A percentile compares a stretch with the other conserved stretches of the same genome.
Evolutionary conservation across 176 grass and related monocot genomes (phyloP).

Genomic region (Tillandsia fasciculata): DNA sequence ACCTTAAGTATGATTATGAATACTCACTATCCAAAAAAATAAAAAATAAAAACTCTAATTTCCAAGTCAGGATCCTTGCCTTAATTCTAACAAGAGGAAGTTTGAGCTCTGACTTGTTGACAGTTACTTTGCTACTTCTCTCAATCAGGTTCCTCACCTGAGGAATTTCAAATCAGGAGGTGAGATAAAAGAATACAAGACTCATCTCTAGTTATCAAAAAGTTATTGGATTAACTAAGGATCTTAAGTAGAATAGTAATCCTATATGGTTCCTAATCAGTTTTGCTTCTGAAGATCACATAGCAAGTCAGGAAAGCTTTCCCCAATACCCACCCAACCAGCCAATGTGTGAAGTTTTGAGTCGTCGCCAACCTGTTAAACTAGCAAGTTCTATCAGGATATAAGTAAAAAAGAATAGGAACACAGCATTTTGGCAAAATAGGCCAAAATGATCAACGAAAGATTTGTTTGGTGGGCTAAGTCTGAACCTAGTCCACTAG

Average conservation of each 20-base stretch:
- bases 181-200: constrained; percentile 9
- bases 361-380: no score
- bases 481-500: no score
- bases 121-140: constrained; percentile 31
- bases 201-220: constrained; percentile 5
- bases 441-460: no score
- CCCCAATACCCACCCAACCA: no score
- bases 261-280: neutral
- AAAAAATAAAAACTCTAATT: neutral
- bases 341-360: no score
- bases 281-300: neutral
- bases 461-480: no score
- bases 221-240: neutral
- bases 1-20: neutral
- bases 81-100: constrained; percentile 79
- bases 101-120: constrained; percentile 33
- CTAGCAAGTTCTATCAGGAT: no score
- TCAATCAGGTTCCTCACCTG: constrained; percentile 67
- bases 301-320: no score
- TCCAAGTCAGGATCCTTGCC: constrained; percentile 32
- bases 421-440: no score
- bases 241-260: neutral
- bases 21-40: neutral
- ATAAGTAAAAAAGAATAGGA: no score
- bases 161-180: constrained; percentile 12